Percentiles rank a stretch among this genome's conserved stretches.
Evolutionary conservation across 805 yeast genomes (phyloP).

Genomic region (Nakazawaea wyomingensis): DNA sequence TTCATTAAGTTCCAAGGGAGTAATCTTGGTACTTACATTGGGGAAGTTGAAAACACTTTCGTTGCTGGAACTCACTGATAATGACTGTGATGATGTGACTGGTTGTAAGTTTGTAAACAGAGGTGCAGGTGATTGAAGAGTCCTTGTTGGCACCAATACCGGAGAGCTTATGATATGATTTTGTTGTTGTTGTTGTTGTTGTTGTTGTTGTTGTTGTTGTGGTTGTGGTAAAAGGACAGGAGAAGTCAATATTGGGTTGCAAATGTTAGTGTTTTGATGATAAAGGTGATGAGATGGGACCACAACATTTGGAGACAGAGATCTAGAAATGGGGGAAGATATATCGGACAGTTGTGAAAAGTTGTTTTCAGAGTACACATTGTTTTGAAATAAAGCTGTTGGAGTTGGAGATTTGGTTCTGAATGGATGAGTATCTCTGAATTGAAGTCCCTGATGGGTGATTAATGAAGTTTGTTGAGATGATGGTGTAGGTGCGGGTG

Average conservation of each 20-base stretch:
- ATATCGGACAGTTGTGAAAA: neutral
- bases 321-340: neutral
- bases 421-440: constrained; percentile 1
- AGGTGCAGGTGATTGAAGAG: neutral
- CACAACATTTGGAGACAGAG: neutral
- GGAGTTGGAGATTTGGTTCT: constrained; percentile 4
- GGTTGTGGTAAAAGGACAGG: neutral
- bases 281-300: neutral
- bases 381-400: neutral
- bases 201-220: too few relatives aligned
- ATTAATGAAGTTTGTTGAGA: too few relatives aligned
- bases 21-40: neutral
- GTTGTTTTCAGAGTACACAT: neutral
- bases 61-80: neutral
- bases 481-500: too few relatives aligned
- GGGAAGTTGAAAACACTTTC: neutral
- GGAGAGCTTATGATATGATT: neutral
- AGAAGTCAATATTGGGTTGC: neutral
- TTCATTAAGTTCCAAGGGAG: constrained; percentile 19
- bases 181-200: too few relatives aligned
- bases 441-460: neutral
- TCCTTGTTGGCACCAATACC: neutral
- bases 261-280: too few relatives aligned
- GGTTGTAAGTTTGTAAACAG: neutral
- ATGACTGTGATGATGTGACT: neutral